These are phyloP conservation scores for Syzygium aqueum DNA, from an alignment of 345 rosid genomes.

Conservation along the genomic window DNA sequence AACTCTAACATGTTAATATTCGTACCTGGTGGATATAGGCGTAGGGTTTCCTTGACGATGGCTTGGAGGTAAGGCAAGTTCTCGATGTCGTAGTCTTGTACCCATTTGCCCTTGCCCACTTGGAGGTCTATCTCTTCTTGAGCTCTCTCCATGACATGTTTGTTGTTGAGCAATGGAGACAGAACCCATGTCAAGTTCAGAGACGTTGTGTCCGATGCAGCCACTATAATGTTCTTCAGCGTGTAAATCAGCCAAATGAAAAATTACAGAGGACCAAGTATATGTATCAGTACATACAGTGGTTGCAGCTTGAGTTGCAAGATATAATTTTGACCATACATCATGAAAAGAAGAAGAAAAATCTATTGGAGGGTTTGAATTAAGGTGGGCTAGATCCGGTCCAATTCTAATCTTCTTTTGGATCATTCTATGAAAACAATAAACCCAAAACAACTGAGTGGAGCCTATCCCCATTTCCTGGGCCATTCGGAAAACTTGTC, in stretches of 20 bases:
- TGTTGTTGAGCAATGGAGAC: background rate
- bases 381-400: background rate
- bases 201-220: background rate
- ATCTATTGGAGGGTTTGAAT: background rate
- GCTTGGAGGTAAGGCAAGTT: constrained; percentile 43
- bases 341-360: background rate
- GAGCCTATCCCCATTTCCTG: background rate
- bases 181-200: background rate
- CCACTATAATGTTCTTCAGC: constrained; percentile 16
- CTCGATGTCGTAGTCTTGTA: constrained; percentile 41
- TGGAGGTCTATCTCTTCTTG: constrained; percentile 45
- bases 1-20: background rate
- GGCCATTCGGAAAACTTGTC: background rate
- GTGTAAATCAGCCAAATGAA: background rate
- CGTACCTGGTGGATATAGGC: constrained; percentile 33
- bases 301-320: no score
- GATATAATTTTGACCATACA: background rate
- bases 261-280: background rate
- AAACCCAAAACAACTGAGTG: background rate
- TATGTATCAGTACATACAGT: background rate
- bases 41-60: constrained; percentile 48
- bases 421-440: background rate
- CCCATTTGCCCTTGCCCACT: constrained; percentile 39
- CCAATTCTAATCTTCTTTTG: background rate
- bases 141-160: constrained; percentile 12